phyloP scores from a whole-genome alignment of 768 basidiomycete species.

The Boletus patriciae region DNA sequence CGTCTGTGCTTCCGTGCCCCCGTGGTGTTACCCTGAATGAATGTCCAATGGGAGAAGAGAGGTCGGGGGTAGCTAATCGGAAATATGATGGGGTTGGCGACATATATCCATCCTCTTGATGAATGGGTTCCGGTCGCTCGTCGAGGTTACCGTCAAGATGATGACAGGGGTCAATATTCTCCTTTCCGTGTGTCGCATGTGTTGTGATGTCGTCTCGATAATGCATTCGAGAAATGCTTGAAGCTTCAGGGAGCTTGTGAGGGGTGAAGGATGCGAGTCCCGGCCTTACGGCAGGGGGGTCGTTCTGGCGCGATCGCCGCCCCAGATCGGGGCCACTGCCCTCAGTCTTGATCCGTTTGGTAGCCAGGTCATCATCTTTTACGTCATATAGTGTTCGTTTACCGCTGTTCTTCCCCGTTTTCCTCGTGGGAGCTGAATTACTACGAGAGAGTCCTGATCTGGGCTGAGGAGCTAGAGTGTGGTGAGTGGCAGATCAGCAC shows the following conservation, averaged over 20 bases:
- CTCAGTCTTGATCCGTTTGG: slow-evolving; percentile 47
- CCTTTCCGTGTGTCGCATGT: slow-evolving; percentile 37
- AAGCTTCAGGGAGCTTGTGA: slow-evolving; percentile 29
- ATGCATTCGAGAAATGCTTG: slow-evolving; percentile 25
- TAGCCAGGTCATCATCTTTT: slow-evolving; percentile 61
- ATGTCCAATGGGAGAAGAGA: slow-evolving; percentile 63
- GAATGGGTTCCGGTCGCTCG: slow-evolving; percentile 43
- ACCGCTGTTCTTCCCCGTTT: slow-evolving; percentile 62
- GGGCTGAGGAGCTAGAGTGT: slow-evolving; percentile 26
- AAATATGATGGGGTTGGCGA: slow-evolving; percentile 61
- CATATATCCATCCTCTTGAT: slow-evolving; percentile 81
- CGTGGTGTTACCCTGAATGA: slow-evolving; percentile 19
- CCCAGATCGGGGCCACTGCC: slow-evolving; percentile 22
- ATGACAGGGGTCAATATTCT: slow-evolving; percentile 39
- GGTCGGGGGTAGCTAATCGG: slow-evolving; percentile 52
- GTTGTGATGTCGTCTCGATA: slow-evolving; percentile 48
- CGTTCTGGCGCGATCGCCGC: slow-evolving; percentile 27
- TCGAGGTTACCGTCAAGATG: slow-evolving; percentile 44
- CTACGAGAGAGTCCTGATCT: slow-evolving; percentile 26
- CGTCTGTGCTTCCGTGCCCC: slow-evolving; percentile 25
- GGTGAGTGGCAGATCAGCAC: slow-evolving; percentile 41
- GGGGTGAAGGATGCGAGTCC: slow-evolving; percentile 3
- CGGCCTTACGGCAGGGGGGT: slow-evolving; percentile 17
- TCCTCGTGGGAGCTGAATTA: slow-evolving; percentile 32
- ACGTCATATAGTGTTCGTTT: slow-evolving; percentile 72